phyloP scores from a whole-genome alignment of 306 rosid genomes.

The Luffa aegyptiaca region DNA sequence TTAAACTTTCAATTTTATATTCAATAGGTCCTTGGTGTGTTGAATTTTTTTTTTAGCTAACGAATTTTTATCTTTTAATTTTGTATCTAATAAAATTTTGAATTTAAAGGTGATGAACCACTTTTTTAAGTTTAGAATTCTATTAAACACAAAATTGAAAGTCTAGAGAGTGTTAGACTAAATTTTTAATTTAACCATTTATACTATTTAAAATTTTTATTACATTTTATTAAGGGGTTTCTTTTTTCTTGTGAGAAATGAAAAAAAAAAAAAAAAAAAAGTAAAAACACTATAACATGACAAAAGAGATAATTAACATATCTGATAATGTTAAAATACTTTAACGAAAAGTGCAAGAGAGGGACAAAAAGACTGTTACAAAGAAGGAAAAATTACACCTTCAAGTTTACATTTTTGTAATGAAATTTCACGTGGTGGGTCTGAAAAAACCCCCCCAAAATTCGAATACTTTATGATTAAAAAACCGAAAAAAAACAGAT shows the following conservation, averaged over 20 bases:
- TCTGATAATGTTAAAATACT: background rate
- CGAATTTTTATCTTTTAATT: no score
- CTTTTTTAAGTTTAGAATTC: no score
- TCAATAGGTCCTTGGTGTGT: no score
- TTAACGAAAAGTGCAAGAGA: background rate
- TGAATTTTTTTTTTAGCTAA: no score
- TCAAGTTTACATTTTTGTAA: background rate
- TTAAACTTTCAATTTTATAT: no score
- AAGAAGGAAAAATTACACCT: background rate
- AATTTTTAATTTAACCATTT: no score
- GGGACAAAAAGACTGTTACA: background rate
- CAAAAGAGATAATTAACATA: background rate
- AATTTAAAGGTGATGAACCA: no score
- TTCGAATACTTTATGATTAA: background rate
- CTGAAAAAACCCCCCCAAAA: background rate
- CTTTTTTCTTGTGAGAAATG: background rate
- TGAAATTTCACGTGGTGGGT: conserved; percentile 68
- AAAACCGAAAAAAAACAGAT: background rate
- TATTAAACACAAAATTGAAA: no score
- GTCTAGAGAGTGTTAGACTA: no score
- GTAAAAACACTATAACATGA: background rate
- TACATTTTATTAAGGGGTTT: background rate
- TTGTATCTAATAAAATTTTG: no score
- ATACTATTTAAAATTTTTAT: background rate
- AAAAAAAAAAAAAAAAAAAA: background rate